phyloP scores from a whole-genome alignment of 495 filamentous ascomycete species.

The Xeromyces bisporus region DNA sequence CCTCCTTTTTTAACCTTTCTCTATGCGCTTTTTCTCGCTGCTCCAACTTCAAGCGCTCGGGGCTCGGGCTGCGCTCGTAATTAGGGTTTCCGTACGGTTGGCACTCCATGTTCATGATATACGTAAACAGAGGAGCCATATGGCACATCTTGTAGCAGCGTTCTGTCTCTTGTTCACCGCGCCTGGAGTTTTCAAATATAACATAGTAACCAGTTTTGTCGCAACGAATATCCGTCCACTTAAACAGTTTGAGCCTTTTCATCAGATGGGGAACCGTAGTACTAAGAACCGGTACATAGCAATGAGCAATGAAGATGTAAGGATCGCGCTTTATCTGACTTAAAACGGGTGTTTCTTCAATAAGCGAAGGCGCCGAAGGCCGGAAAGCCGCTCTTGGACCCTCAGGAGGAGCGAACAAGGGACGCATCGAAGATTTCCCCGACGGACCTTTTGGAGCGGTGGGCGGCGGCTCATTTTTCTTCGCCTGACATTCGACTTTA shows the following conservation, averaged over 20 bases:
- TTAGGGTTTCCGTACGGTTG: slow-evolving; percentile 51
- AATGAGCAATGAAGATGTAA: slow-evolving; percentile 80
- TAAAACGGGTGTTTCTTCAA: slow-evolving; percentile 45
- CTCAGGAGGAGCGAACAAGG: slow-evolving; percentile 24
- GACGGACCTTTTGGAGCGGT: slow-evolving; percentile 79
- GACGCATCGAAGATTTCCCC: slow-evolving; percentile 35
- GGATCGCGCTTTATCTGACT: slow-evolving; percentile 60
- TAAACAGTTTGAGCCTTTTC: slow-evolving; percentile 64
- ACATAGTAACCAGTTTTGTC: slow-evolving; percentile 85
- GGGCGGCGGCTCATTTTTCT: slow-evolving; percentile 50
- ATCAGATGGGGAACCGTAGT: slow-evolving; percentile 73
- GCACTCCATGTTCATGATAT: slow-evolving; percentile 81
- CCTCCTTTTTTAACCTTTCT: slow-evolving; percentile 45
- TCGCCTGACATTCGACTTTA: slow-evolving; percentile 13
- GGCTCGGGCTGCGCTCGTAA: slow-evolving; percentile 46
- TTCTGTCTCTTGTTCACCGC: slow-evolving; percentile 63
- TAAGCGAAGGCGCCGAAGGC: slow-evolving; percentile 28
- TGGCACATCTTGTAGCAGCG: slow-evolving; percentile 58
- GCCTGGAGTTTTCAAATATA: slow-evolving; percentile 57
- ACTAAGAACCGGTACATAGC: slow-evolving; percentile 72
- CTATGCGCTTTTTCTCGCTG: slow-evolving; percentile 36
- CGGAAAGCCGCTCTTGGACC: slow-evolving; percentile 29
- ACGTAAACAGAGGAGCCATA: slow-evolving; percentile 70
- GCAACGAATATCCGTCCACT: slow-evolving; percentile 58
- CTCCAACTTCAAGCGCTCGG: slow-evolving; percentile 34